Evolutionary conservation across 306 rosid species (phyloP), one percentile per base, ranked within the genome.

Genomic region (Gleditsia sinensis): DNA sequence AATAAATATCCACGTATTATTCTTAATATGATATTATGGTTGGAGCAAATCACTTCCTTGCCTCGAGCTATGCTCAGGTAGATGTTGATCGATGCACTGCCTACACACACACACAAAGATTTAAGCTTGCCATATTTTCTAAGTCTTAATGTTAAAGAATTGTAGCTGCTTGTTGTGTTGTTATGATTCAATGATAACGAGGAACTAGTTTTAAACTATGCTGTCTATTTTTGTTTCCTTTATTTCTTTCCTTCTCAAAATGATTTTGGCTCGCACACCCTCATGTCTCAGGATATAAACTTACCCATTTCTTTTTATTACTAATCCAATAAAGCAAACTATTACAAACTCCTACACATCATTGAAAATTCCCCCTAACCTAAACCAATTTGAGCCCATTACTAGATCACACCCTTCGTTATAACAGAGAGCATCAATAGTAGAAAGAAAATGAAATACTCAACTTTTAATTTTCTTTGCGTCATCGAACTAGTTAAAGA

Each of bases 141-240:
- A 63, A 56, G 11, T 27, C 60, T 51, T 30, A 69, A 54, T 65
- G 71, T 63, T 45, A 66, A 67, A 74, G 34, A 40, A 57, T 40
- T 75, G 23, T 79, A 39, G 59, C 30, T 61, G 59, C 30, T 61
- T 71, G 71, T 76, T 33, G 25, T 19, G 75, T 75, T 75, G 79
- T 36, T 37, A 33, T 19, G 50, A 58, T 51, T 72, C 79, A 65
- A 39, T 75, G 78, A 76, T 68, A 72, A 67, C 50, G 71, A 65
- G 5, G 69, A 57, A 58, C 77, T 60, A 76, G 80, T 80, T 76
- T 65, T 32, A n/a, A n/a, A n/a, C n/a, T 43, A n/a, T 75, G 73
- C 79, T 71, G 78, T 66, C 82, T 25, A 66, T 75, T 79, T 75
- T 45, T 59, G 12, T 75, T 75, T 71, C 84, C 84, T 27, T n/a